phyloP scores from a whole-genome alignment of 345 rosid species.

The Barbarea vulgaris region DNA sequence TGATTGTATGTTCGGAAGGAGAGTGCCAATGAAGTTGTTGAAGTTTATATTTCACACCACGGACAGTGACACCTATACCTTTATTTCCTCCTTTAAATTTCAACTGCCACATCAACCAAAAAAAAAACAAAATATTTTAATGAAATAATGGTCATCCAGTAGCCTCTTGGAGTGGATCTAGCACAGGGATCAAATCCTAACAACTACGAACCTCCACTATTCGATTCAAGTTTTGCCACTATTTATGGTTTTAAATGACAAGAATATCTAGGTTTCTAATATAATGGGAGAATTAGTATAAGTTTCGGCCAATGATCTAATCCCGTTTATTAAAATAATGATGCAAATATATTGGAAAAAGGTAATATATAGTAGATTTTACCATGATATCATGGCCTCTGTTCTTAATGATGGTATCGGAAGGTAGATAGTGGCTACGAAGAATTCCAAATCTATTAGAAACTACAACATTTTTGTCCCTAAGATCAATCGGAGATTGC shows the following conservation, averaged over 20 bases:
- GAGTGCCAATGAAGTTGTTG: slow-evolving; percentile 77
- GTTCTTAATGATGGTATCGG: slow-evolving; percentile 59
- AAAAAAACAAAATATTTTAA: background rate
- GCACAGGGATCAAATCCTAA: too few species aligned
- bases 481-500: slow-evolving; percentile 83
- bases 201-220: background rate
- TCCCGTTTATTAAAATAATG: background rate
- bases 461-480: slow-evolving; percentile 46
- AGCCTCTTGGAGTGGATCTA: too few species aligned
- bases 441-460: slow-evolving; percentile 53
- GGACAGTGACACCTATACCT: slow-evolving; percentile 49
- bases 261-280: background rate
- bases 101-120: slow-evolving; percentile 1
- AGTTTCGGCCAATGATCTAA: background rate
- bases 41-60: slow-evolving; percentile 47
- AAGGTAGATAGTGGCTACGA: slow-evolving; percentile 52
- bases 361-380: background rate
- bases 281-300: background rate
- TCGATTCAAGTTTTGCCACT: background rate
- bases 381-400: slow-evolving; percentile 92
- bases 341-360: background rate
- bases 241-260: background rate
- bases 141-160: too few species aligned
- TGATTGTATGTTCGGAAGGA: slow-evolving; percentile 73
- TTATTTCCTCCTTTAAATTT: slow-evolving; percentile 56